Base-by-base conservation (phyloP, 2,329 filamentous ascomycete species). In the Paraconiothyrium brasiliense region DNA sequence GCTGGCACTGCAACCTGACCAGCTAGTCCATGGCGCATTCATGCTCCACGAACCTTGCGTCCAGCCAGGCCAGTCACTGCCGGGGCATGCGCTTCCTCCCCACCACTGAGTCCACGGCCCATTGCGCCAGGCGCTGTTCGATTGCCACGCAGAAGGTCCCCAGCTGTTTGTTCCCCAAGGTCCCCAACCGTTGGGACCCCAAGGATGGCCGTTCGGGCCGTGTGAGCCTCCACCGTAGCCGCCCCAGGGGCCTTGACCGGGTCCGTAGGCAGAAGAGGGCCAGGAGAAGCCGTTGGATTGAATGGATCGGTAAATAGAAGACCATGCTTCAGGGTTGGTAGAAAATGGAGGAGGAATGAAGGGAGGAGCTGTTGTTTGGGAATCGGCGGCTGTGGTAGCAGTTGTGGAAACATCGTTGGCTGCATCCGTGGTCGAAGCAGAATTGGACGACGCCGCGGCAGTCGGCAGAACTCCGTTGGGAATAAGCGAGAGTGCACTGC, bases 91-190 rank as follows among this genome's bases (percentile, higher is more conserved):
- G 14, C 54, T 63, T 37, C 71, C 73, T 20, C 61, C 75, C 75
- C 76, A 79, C 76, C 76, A 78, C 1, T 59, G 59, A 0, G 76
- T 79, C 76, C 76, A 79, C 0, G 76, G 71, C 1, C 61, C 73
- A 9, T 55, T 63, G 34, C 70, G 70, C 72, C 74, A 74, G 22
- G 66, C 73, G 6, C 62, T 66, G 6, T 62, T 62, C 0, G 73
- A 75, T 5, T 65, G 60, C 74, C 74, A 78, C 24, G 67, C 68
- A 51, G 65, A 68, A 0, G 72, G 72, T 0, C 75, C 75, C 59
- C 59, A 76, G 57, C 64, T 66, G 32, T 62, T 63, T 5, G 65
- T 37, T 22, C 76, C 76, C 59, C 67, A 75, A 9, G 73, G 72
- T 1, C 71, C 72, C n/a, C 57, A 63, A 55, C 74, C 74, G 14